Conservation (phyloP, 192 early-diverging fungal species). For the Podila minutissima region DNA sequence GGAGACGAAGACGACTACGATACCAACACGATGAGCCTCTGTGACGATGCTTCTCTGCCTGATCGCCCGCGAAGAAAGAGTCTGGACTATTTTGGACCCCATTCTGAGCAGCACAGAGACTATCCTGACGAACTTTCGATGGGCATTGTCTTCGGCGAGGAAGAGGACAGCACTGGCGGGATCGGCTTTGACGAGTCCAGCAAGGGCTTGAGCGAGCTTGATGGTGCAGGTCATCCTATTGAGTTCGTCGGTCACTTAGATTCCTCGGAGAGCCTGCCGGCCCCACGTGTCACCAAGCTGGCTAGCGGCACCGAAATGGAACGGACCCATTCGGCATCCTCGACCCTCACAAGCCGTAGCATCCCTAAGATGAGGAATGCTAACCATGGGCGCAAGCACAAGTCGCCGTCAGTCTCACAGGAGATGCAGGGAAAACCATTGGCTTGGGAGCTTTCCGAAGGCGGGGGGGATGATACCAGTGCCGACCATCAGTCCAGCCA, state of each 20-base stretch:
- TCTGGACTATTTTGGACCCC: slow-evolving; percentile 35
- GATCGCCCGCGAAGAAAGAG: slow-evolving; percentile 12
- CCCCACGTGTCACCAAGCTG: neutral
- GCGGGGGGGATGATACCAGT: neutral
- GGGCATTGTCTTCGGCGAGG: slow-evolving; percentile 43
- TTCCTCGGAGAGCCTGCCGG: neutral
- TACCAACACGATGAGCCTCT: slow-evolving; percentile 20
- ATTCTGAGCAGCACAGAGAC: slow-evolving; percentile 19
- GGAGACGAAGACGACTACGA: slow-evolving; percentile 31
- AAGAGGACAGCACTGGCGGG: slow-evolving; percentile 1
- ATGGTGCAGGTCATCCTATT: neutral
- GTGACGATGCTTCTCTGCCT: slow-evolving; percentile 1
- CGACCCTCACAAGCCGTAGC: slow-evolving; percentile 30
- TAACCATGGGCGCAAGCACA: slow-evolving; percentile 21
- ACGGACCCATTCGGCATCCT: slow-evolving; percentile 28
- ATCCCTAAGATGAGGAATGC: slow-evolving; percentile 11
- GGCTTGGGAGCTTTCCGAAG: slow-evolving; percentile 19
- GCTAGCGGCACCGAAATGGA: slow-evolving; percentile 25
- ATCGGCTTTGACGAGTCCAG: slow-evolving; percentile 18
- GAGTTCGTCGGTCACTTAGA: neutral
- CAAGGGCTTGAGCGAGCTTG: neutral
- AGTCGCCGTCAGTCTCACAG: slow-evolving; percentile 24
- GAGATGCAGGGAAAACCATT: slow-evolving; percentile 17
- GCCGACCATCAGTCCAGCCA: slow-evolving; percentile 3
- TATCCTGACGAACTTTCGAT: slow-evolving; percentile 39